A percentile compares a stretch with the other conserved stretches of the same genome.
Evolutionary conservation across 371 early-diverging fungal genomes (phyloP).

Genomic region (Basidiobolus meristosporus): DNA sequence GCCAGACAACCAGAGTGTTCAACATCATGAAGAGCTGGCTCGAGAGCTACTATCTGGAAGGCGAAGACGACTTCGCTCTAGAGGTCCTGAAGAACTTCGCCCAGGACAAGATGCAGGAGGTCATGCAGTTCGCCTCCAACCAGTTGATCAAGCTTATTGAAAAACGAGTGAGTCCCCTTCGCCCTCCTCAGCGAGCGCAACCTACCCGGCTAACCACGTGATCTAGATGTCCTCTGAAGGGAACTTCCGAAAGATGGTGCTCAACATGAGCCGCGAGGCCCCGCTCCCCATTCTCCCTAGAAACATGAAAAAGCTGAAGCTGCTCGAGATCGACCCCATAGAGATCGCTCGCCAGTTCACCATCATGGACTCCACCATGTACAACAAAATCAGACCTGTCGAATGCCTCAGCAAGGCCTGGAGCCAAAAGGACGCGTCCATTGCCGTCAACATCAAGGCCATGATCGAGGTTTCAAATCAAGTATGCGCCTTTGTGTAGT

Average conservation of each 20-base stretch:
- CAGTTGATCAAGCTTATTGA: slow-evolving; percentile 46
- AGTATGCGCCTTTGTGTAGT: slow-evolving; percentile 4
- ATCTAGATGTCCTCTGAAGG: slow-evolving; percentile 16
- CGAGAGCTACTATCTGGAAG: slow-evolving; percentile 66
- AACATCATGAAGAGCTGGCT: slow-evolving; percentile 86
- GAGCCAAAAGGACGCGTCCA: slow-evolving; percentile 42
- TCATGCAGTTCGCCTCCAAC: slow-evolving; percentile 43
- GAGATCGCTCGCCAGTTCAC: slow-evolving; percentile 90
- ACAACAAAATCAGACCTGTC: slow-evolving; percentile 57
- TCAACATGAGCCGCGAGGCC: slow-evolving; percentile 28
- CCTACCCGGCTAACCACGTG: slow-evolving; percentile 6
- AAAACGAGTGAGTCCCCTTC: slow-evolving; percentile 25
- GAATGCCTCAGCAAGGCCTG: slow-evolving; percentile 85
- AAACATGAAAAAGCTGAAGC: slow-evolving; percentile 31
- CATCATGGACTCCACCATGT: slow-evolving; percentile 60
- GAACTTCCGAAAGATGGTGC: slow-evolving; percentile 31
- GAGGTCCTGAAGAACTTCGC: slow-evolving; percentile 61
- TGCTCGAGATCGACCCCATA: slow-evolving; percentile 73
- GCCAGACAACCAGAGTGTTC: too few species aligned
- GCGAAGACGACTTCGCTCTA: slow-evolving; percentile 39
- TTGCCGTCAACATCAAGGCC: slow-evolving; percentile 41
- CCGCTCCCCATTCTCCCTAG: slow-evolving; percentile 49
- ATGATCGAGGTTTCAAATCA: slow-evolving; percentile 48
- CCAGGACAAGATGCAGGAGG: slow-evolving; percentile 45
- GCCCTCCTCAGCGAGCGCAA: slow-evolving; percentile 8